Base-by-base conservation (phyloP, 192 early-diverging fungal genomes). In the Pilobolus umbonatus region DNA sequence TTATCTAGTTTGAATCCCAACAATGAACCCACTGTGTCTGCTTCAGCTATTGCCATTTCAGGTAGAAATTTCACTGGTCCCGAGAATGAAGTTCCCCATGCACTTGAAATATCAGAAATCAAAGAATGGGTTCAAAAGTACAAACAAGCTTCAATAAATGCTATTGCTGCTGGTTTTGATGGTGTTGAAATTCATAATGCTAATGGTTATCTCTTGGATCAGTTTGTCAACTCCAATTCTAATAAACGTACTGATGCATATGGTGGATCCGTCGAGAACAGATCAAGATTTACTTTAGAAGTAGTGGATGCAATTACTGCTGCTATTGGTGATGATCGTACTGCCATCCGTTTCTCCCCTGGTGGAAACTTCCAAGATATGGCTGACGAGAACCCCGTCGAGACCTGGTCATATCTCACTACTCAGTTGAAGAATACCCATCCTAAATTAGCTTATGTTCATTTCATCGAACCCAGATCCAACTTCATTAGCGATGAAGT, bases 121-220 rank as follows among this genome's bases (percentile, higher is more conserved):
- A 30, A 49, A n/a, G 4, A 21, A 22, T n/a, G 58, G 1, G 34
- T 51, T 6, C 15, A 53, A 0, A 39, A 59, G 3, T 65, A 22
- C 17, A 24, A 11, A 4, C 36, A 59, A 9, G 85, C 88, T 28
- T 87, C 93, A 0, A 59, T 60, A 25, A 80, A 86, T 38, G 88
- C 95, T 0, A 70, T 80, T 26, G 72, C 75, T 45, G 92, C 94
- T 12, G 91, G 90, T 3, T 90, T 93, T 65, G 91, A 96, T 53
- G 85, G 85, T 22, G 68, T 96, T 22, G 95, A 98, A 70, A 75
- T 98, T 24, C 94, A 96, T 51, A 82, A 71, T 51, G 94, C 95
- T 0, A 88, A 96, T 67, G 95, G 95, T 4, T 98, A 94, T 69
- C 73, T 98, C 43, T 60, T 90, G 50, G 75, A 88, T 71, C 76